These are phyloP conservation scores for Xylaria sp. DNA, from an alignment of 2,329 filamentous ascomycete species.

Conservation along the genomic window DNA sequence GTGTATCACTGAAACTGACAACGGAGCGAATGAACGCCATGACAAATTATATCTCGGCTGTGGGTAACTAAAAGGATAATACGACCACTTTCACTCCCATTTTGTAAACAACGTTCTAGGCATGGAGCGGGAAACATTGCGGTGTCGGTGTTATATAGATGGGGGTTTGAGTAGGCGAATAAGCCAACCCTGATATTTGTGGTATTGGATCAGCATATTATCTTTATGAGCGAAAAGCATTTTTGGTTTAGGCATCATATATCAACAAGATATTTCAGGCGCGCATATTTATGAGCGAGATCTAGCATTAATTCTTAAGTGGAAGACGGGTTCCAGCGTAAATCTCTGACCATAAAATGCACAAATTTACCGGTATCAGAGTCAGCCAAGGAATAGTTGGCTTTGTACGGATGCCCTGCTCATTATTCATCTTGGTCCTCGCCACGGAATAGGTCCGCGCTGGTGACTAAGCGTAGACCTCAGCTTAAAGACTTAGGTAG, in stretches of 20 bases:
- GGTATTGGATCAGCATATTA: conserved; percentile 10
- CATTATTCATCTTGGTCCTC: conserved; percentile 19
- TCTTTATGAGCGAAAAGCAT: conserved; percentile 19
- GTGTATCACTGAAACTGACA: conserved; percentile 90
- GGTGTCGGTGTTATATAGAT: conserved; percentile 11
- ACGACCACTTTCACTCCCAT: neutral
- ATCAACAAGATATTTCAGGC: neutral
- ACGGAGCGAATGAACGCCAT: conserved; percentile 87
- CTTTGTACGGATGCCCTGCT: neutral
- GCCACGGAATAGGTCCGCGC: conserved; percentile 17
- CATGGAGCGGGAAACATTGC: conserved; percentile 16
- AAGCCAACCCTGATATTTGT: conserved; percentile 16
- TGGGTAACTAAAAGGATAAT: conserved; percentile 49
- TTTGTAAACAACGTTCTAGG: neutral
- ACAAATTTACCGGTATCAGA: neutral
- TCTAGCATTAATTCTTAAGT: neutral
- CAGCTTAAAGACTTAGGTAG: neutral
- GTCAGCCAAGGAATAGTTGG: neutral
- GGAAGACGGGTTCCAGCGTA: neutral
- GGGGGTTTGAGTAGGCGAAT: conserved; percentile 8
- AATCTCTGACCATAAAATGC: neutral
- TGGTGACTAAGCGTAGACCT: conserved; percentile 14
- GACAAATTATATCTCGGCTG: conserved; percentile 62
- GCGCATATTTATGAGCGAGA: neutral
- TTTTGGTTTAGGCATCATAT: conserved; percentile 9